Evolutionary conservation across 1,284 basidiomycete species (phyloP).

Genomic region (Sporisorium sorghi): DNA sequence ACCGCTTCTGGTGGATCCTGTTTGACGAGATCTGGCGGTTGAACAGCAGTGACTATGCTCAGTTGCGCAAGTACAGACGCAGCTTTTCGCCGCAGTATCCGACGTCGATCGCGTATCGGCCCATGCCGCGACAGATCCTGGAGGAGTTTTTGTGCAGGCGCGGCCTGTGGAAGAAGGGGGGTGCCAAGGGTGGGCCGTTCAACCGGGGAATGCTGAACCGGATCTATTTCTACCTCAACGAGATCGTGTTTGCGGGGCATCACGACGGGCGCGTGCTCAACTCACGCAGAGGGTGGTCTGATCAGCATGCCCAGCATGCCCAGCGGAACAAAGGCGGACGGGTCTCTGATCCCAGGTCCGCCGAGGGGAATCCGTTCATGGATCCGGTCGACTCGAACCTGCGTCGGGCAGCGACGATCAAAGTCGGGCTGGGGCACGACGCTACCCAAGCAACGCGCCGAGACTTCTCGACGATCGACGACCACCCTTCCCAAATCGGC

Average conservation of each 20-base stretch:
- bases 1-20: constrained; percentile 85
- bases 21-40: constrained; percentile 74
- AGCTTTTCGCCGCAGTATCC: constrained; percentile 81
- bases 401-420: constrained; percentile 41
- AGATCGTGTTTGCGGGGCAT: constrained; percentile 74
- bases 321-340: constrained; percentile 3
- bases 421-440: constrained; percentile 73
- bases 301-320: constrained; percentile 1
- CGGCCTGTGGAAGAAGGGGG: constrained; percentile 74
- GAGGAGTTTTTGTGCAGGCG: constrained; percentile 77
- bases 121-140: constrained; percentile 77
- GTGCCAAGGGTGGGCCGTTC: constrained; percentile 73
- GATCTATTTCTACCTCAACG: constrained; percentile 79
- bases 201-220: constrained; percentile 80
- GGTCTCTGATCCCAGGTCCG: not conserved
- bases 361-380: constrained; percentile 21
- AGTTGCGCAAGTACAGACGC: constrained; percentile 76
- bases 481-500: constrained; percentile 52
- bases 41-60: constrained; percentile 49
- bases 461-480: constrained; percentile 76
- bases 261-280: constrained; percentile 19
- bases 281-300: constrained; percentile 24
- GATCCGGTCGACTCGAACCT: constrained; percentile 40
- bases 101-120: constrained; percentile 80
- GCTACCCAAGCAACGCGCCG: constrained; percentile 74